Percentiles rank a stretch among this genome's conserved stretches.
Evolutionary conservation across 495 filamentous ascomycete genomes (phyloP).

Genomic region (Alectoria sarmentosa): DNA sequence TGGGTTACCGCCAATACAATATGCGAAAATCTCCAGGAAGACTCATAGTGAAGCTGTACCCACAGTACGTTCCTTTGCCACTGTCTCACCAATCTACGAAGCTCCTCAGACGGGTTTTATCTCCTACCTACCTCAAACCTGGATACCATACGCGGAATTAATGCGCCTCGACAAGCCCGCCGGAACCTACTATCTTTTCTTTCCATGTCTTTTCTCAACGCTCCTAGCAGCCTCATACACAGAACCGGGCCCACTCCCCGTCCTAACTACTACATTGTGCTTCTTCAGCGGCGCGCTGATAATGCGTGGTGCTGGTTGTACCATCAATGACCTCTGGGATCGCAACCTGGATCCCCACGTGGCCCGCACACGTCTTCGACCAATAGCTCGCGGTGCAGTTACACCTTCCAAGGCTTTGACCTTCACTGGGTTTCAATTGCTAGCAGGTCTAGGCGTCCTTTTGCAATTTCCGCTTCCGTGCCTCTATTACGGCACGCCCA

Average conservation of each 20-base stretch:
- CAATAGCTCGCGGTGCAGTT: conserved; percentile 81
- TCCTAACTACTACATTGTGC: conserved; percentile 59
- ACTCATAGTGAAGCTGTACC: neutral
- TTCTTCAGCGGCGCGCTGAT: conserved; percentile 86
- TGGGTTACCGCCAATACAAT: neutral
- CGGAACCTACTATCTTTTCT: conserved; percentile 92
- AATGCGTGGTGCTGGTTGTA: conserved; percentile 97
- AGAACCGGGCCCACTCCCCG: conserved; percentile 44
- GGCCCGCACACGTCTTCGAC: conserved; percentile 75
- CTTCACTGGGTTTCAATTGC: conserved; percentile 76
- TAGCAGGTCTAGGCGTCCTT: conserved; percentile 74
- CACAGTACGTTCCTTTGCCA: neutral
- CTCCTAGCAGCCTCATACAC: conserved; percentile 54
- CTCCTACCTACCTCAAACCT: conserved; percentile 63
- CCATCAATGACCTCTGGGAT: conserved; percentile 98
- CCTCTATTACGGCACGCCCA: conserved; percentile 82
- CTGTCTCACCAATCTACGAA: conserved; percentile 40
- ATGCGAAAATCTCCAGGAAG: neutral
- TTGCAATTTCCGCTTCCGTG: conserved; percentile 81
- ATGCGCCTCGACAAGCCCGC: conserved; percentile 89
- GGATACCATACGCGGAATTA: conserved; percentile 91
- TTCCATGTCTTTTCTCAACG: conserved; percentile 90
- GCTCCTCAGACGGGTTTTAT: conserved; percentile 71
- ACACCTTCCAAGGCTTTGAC: conserved; percentile 64
- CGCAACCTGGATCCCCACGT: conserved; percentile 88